A percentile compares a stretch with the other conserved stretches of the same genome.
Conservation (phyloP, 2,329 filamentous ascomycete genomes). For the Thielaviopsis cerberus region DNA sequence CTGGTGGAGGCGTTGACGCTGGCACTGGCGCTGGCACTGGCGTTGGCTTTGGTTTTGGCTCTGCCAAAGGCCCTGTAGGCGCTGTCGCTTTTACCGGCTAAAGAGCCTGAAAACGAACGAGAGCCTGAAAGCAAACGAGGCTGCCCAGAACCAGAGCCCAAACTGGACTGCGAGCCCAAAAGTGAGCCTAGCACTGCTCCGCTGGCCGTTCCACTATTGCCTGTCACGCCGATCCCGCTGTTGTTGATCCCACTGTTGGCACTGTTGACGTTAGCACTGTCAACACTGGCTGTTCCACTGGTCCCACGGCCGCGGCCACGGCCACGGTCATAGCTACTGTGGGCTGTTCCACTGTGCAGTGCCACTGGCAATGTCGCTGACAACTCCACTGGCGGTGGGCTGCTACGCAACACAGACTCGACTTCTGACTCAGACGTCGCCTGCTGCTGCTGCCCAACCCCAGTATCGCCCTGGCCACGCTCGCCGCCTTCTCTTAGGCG, state of each 20-base stretch:
- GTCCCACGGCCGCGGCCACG: too few species aligned
- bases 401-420: background rate
- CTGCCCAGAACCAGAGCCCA: background rate
- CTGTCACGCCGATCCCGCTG: too few species aligned
- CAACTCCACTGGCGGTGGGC: background rate
- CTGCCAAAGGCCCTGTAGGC: too few species aligned
- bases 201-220: too few species aligned
- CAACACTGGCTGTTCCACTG: too few species aligned
- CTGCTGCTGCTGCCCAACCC: background rate
- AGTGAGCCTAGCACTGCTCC: background rate
- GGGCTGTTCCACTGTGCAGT: too few species aligned
- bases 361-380: too few species aligned
- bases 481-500: background rate
- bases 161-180: background rate
- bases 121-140: background rate
- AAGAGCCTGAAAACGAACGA: background rate
- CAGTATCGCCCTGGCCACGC: slow-evolving; percentile 10
- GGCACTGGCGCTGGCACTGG: too few species aligned
- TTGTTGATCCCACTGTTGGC: background rate
- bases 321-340: too few species aligned
- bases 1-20: too few species aligned
- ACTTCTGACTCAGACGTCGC: background rate
- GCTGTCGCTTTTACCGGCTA: too few species aligned
- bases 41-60: too few species aligned
- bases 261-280: background rate